These are phyloP conservation scores for Orbilia oligospora DNA, from an alignment of 2,329 filamentous ascomycete genomes.

Conservation along the genomic window DNA sequence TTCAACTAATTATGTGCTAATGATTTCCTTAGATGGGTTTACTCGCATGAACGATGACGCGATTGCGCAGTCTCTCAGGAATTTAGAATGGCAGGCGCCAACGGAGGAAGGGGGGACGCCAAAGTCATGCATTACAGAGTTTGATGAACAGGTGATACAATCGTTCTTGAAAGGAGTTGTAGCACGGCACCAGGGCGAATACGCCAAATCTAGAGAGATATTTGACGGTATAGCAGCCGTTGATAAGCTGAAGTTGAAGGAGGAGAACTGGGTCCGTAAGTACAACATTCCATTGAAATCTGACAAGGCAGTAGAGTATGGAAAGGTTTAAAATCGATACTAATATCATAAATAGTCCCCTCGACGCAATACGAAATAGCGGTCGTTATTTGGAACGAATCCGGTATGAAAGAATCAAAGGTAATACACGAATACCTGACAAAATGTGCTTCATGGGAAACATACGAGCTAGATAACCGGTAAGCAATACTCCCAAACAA, in stretches of 20 bases:
- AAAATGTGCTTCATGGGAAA: slow-evolving; percentile 78
- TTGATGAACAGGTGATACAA: slow-evolving; percentile 76
- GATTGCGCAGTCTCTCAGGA: slow-evolving; percentile 75
- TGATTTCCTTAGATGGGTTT: slow-evolving; percentile 73
- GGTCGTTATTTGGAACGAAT: slow-evolving; percentile 83
- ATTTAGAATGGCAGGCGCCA: slow-evolving; percentile 73
- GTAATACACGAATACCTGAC: slow-evolving; percentile 77
- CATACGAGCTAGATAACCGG: slow-evolving; percentile 77
- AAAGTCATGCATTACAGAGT: slow-evolving; percentile 67
- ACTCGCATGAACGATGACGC: slow-evolving; percentile 81
- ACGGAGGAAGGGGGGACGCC: slow-evolving; percentile 72
- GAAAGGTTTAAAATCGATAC: neutral
- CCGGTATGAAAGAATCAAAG: slow-evolving; percentile 70
- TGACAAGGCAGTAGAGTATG: neutral
- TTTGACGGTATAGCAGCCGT: slow-evolving; percentile 75
- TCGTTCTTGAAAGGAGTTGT: slow-evolving; percentile 78
- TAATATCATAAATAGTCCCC: slow-evolving; percentile 69
- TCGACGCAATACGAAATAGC: slow-evolving; percentile 89
- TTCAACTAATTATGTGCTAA: neutral
- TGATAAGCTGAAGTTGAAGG: slow-evolving; percentile 72
- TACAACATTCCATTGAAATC: slow-evolving; percentile 38
- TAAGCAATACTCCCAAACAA: slow-evolving; percentile 8
- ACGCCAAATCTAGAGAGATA: slow-evolving; percentile 76
- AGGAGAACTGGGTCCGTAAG: slow-evolving; percentile 74
- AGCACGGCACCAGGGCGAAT: slow-evolving; percentile 75